Evolutionary conservation across 202 grass and related monocot genomes (phyloP).

Genomic region (Panicum virgatum): DNA sequence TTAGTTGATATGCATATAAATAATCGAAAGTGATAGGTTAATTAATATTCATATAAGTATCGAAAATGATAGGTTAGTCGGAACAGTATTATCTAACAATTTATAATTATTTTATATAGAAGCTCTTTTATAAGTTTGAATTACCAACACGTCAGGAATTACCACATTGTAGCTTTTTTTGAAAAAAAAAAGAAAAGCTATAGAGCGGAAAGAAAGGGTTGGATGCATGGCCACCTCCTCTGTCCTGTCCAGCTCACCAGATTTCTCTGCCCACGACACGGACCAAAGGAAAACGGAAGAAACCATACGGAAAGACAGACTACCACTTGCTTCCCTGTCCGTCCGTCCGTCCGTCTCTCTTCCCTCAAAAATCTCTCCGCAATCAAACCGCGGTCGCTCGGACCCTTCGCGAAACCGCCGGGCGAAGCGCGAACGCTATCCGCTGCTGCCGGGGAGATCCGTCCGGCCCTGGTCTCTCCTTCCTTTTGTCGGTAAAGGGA

Average conservation of each 20-base stretch:
- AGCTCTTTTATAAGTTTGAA: background rate
- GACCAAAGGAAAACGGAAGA: background rate
- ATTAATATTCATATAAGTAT: no score
- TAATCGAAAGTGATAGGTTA: no score
- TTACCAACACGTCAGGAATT: background rate
- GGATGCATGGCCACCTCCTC: background rate
- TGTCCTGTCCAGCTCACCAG: background rate
- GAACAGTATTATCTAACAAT: no score
- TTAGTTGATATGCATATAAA: no score
- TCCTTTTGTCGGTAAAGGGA: background rate
- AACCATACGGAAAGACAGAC: background rate
- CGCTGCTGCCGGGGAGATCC: background rate
- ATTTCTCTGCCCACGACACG: background rate
- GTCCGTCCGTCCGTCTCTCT: background rate
- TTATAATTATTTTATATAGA: no score
- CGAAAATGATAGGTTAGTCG: no score
- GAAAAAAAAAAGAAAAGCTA: background rate
- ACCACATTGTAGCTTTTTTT: background rate
- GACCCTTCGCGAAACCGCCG: background rate
- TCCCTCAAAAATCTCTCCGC: slow-evolving; percentile 1
- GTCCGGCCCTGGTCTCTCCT: background rate
- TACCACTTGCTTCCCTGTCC: background rate
- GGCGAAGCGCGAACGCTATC: background rate
- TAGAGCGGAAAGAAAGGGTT: background rate
- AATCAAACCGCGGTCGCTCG: background rate